Base-by-base conservation (phyloP, 2,329 filamentous ascomycete genomes). In the Penicillium aurantiogriseum region DNA sequence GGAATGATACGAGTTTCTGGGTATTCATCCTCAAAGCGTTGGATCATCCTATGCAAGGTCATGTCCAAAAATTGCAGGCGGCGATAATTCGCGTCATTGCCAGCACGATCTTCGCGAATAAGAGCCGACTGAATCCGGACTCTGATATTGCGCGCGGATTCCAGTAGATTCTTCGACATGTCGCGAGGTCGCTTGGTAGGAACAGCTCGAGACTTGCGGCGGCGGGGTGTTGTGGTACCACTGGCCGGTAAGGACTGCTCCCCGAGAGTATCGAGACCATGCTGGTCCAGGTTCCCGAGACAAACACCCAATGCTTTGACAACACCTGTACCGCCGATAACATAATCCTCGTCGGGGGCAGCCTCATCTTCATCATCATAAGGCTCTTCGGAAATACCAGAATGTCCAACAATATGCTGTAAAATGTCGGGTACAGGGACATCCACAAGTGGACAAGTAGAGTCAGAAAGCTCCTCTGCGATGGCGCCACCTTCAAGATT, bases 11-110 rank as follows among this genome's bases (percentile, higher is more conserved):
- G 86, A 0, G 90, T 95, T 70, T 97, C 93, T 0, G 94, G 94
- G 68, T 92, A 97, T 74, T 97, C 93, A 71, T 96, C 90, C 73
- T 97, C 94, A 71, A 97, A 99, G 29, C 94, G 89, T 71, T 91
- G 88, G 69, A 97, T 97, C 77, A 97, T 97, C 64, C 89, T 88
- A 68, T 92, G 84, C 10, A 99, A 81, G 0, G 94, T 97, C 59
- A 89, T 82, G 68, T 97, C 92, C 31, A 99, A 84, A 83, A 96
- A 96, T 43, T 88, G 80, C 21, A 97, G 83, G 48, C 89, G 88
- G 36, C 92, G 85, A 71, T 96, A 90, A 63, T 88, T 90, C 64
- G 86, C 81, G 65, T 92, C 88, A 70, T 94, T 88, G 19, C 81
- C 85, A 39, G 84, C 80, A 62, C 84, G 83, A 45, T 87, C 84